Evolutionary conservation across 768 basidiomycete species (phyloP).

Genomic region (Cystobasidiopsis lactophilus): DNA sequence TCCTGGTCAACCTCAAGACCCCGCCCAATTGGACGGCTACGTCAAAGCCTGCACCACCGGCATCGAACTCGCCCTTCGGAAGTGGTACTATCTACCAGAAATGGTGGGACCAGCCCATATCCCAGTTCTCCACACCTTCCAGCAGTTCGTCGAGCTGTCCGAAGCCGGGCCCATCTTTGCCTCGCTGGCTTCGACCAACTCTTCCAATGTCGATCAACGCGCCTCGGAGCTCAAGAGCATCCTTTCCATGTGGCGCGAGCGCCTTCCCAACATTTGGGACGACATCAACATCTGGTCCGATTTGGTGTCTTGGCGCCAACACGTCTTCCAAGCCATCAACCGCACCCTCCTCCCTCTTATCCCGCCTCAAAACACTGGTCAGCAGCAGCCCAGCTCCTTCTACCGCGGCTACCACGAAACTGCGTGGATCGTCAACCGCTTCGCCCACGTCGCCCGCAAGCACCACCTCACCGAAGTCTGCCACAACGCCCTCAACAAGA

Average conservation of each 20-base stretch:
- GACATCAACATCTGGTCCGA: slow-evolving; percentile 99
- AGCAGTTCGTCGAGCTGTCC: slow-evolving; percentile 92
- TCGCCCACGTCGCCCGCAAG: slow-evolving; percentile 93
- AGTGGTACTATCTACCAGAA: slow-evolving; percentile 76
- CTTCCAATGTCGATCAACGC: slow-evolving; percentile 75
- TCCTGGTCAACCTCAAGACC: slow-evolving; percentile 17
- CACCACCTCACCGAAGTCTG: slow-evolving; percentile 92
- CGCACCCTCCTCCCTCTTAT: slow-evolving; percentile 87
- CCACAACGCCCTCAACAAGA: slow-evolving; percentile 80
- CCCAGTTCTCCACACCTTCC: slow-evolving; percentile 87
- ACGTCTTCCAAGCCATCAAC: slow-evolving; percentile 93
- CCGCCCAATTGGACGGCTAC: slow-evolving; percentile 44
- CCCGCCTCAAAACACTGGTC: slow-evolving; percentile 17
- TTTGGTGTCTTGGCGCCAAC: slow-evolving; percentile 96
- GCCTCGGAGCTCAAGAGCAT: slow-evolving; percentile 90
- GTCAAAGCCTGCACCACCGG: slow-evolving; percentile 75
- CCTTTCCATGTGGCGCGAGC: slow-evolving; percentile 88
- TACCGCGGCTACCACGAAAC: slow-evolving; percentile 97
- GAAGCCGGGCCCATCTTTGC: slow-evolving; percentile 82
- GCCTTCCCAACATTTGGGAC: slow-evolving; percentile 82
- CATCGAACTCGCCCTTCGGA: slow-evolving; percentile 83
- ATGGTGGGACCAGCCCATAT: slow-evolving; percentile 79
- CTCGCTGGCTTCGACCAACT: slow-evolving; percentile 63
- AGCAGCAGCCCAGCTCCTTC: slow-evolving; percentile 40
- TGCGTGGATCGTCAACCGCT: slow-evolving; percentile 99